Conservation (phyloP, 768 basidiomycete species). For the Xanthoconium purpureum region DNA sequence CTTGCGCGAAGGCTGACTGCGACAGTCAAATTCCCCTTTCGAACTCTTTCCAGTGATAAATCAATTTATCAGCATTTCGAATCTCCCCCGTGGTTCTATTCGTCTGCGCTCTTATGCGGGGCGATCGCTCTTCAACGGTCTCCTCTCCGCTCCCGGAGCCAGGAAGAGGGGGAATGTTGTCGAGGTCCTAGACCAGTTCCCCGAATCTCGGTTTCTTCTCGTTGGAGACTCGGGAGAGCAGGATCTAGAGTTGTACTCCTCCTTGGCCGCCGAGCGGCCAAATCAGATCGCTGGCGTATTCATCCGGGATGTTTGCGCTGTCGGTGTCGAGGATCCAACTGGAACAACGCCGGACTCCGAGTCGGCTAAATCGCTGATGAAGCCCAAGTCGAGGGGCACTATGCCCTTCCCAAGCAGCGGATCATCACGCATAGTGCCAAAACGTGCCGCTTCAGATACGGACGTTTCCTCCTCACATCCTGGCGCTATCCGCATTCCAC, state of each 20-base stretch:
- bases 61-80: slow-evolving; percentile 69
- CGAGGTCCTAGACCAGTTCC: slow-evolving; percentile 76
- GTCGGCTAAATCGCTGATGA: slow-evolving; percentile 3
- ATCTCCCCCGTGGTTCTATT: slow-evolving; percentile 72
- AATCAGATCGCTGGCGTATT: slow-evolving; percentile 75
- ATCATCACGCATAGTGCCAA: slow-evolving; percentile 3
- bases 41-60: slow-evolving; percentile 77
- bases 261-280: slow-evolving; percentile 67
- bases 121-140: slow-evolving; percentile 75
- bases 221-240: slow-evolving; percentile 95
- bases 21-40: slow-evolving; percentile 83
- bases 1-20: neutral
- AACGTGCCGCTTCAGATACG: slow-evolving; percentile 22
- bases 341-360: slow-evolving; percentile 33
- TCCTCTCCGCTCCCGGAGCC: slow-evolving; percentile 77
- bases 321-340: slow-evolving; percentile 58
- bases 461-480: slow-evolving; percentile 9
- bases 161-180: slow-evolving; percentile 79
- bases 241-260: slow-evolving; percentile 86
- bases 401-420: neutral
- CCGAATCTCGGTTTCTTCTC: slow-evolving; percentile 72
- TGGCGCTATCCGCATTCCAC: slow-evolving; percentile 14
- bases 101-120: slow-evolving; percentile 84
- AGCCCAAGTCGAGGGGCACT: slow-evolving; percentile 5
- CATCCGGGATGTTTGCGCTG: slow-evolving; percentile 67